Evolutionary conservation across 2,329 filamentous ascomycete species (phyloP), one percentile per base, ranked within the genome.

Genomic region (Chalara sp.): DNA sequence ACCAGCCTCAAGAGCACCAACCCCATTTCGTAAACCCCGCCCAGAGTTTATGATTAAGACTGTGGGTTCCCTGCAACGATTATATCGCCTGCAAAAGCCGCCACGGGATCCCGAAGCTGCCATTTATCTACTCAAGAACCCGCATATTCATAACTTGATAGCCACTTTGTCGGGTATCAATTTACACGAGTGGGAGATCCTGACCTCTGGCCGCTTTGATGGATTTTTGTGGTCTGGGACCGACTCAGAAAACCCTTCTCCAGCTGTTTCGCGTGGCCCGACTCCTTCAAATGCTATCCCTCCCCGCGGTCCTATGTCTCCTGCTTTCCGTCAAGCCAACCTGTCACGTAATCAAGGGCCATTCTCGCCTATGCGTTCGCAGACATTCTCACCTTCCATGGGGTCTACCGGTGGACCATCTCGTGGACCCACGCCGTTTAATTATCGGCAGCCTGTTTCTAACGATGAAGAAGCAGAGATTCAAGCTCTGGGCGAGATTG

Each of bases 391-490:
- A 32, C 59, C 62, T 7, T 37, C 61, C 58, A 42, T 65, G 48
- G 57, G 56, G 6, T 54, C 54, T 11, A 51, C 52, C 29, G 56
- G 57, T 7, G 56, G 52, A 46, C 63, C 65, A 56, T 80, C 77
- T 1, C 75, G 80, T 37, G 75, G 74, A 32, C 64, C 79, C 0
- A 87, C 81, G 1, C 76, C 76, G 0, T 72, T 71, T 43, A 57
- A 62, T 8, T 66, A 68, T 6, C 71, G 78, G 11, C 76, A 79
- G 41, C 75, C 81, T 2, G 91, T 97, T 4, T 91, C 90, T 4
- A 81, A 95, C 52, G 92, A 96, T 65, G 92, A 97, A 67, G 92
- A 97, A 63, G 89, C 88, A 49, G 92, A 96, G 67, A 91, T 96
- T 61, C 87, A 87, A 1, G 87, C 88, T 1, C 77, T 96, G 5